Base-by-base conservation (phyloP, 805 yeast genomes). In the Henningerozyma blattae region DNA sequence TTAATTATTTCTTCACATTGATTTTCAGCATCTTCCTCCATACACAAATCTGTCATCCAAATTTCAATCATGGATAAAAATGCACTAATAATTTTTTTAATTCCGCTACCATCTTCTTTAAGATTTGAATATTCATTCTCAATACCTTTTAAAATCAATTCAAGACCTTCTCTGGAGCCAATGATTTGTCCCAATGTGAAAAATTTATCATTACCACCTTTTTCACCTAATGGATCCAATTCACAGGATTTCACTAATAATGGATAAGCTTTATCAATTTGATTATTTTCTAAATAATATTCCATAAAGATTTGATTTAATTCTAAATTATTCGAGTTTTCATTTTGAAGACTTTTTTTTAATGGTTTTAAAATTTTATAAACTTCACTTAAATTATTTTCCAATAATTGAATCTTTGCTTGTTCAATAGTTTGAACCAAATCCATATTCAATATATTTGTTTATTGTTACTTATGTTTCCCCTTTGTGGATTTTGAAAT, bases 11-110 rank as follows among this genome's bases (percentile, higher is more conserved):
- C 65, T 46, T 86, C 81, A 59, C 97, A 91, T 54, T 74, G 68
- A 7, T 54, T 16, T 58, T 91, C 97, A 2, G 97, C 97, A 44
- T 78, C 76, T 3, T 75, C 75, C 48, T 84, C 94, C 95, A 87
- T 85, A 62, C 97, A 87, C 42, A 87, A 63, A 62, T 89, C 96
- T 1, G 97, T 89, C 96, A 86, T 84, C 95, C 95, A 87, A 37
- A 84, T 80, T 58, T 89, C 98, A 48, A 91, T 81, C 62, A 79
- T 70, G 5, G 95, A 77, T 44, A 89, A 76, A 18, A 84, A 62
- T 0, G 89, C 95, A 50, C 77, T 81, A 42, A 79, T 74, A 31
- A 84, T 52, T 51, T 80, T 82, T 41, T 70, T 70, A 15, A 68
- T 54, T 28, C 70, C 58, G 38, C 65, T 65, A 4, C 31, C 37